These are phyloP conservation scores for Yamadazyma atmosphaerica DNA, from an alignment of 1,139 yeast genomes.

Conservation along the genomic window DNA sequence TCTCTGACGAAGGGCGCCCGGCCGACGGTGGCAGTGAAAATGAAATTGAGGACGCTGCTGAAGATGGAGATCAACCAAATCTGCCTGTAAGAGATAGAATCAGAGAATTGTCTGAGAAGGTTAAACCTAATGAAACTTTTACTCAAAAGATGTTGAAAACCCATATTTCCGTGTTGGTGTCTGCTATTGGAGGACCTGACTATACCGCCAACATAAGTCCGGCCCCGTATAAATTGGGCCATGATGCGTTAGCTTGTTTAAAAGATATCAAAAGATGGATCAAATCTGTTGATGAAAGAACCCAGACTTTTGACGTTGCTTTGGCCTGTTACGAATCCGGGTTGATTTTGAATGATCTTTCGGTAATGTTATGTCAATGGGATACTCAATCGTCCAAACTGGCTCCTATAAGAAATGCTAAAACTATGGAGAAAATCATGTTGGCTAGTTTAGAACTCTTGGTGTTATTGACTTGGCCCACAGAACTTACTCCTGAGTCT, in stretches of 20 bases:
- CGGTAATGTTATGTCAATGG: constrained; percentile 78
- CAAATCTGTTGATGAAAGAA: constrained; percentile 74
- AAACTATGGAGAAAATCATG: constrained; percentile 59
- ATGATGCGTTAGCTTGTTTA: constrained; percentile 86
- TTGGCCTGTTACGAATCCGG: constrained; percentile 84
- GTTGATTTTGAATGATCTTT: constrained; percentile 68
- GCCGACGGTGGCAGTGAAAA: constrained; percentile 23
- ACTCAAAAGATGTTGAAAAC: constrained; percentile 55
- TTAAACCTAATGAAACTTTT: constrained; percentile 38
- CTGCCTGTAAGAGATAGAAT: constrained; percentile 23
- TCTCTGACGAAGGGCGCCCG: constrained; percentile 15
- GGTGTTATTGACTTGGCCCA: constrained; percentile 87
- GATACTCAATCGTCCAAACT: constrained; percentile 39
- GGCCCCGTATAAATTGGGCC: constrained; percentile 74
- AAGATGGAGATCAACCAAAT: background rate
- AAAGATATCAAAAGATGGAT: constrained; percentile 90
- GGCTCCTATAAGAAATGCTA: constrained; percentile 28
- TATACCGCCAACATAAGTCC: constrained; percentile 44
- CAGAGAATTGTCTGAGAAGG: constrained; percentile 25
- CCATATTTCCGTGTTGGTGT: constrained; percentile 68
- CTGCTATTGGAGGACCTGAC: constrained; percentile 84
- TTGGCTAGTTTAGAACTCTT: constrained; percentile 73
- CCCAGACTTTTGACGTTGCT: constrained; percentile 75
- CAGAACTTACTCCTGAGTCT: constrained; percentile 47
- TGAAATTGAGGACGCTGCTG: constrained; percentile 14